Evolutionary conservation across 176 grass and related monocot genomes (phyloP).

Genomic region (Raddia guianensis): DNA sequence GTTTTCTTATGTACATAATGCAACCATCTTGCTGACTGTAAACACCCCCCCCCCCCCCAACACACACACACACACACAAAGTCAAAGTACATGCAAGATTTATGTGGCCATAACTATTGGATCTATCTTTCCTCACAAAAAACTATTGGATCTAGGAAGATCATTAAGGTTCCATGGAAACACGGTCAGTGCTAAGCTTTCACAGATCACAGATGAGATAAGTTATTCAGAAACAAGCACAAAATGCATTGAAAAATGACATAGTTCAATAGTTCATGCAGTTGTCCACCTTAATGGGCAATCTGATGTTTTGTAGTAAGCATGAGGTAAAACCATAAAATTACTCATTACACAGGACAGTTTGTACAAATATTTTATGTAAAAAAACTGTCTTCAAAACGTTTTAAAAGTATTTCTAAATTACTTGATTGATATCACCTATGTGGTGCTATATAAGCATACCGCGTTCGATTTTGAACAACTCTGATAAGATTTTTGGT

Average conservation of each 20-base stretch:
- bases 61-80: background rate
- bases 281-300: background rate
- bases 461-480: background rate
- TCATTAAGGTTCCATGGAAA: too few species aligned
- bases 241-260: too few species aligned
- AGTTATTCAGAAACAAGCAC: too few species aligned
- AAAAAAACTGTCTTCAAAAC: background rate
- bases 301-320: too few species aligned
- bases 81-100: background rate
- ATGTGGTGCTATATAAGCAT: background rate
- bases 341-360: background rate
- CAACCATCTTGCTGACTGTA: background rate
- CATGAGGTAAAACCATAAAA: too few species aligned
- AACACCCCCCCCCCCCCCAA: background rate
- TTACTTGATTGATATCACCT: conserved; percentile 10
- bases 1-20: background rate
- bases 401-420: background rate
- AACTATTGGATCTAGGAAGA: too few species aligned
- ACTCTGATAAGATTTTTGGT: background rate
- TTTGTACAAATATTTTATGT: background rate
- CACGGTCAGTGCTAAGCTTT: too few species aligned
- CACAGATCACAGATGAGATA: too few species aligned
- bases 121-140: background rate
- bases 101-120: background rate
- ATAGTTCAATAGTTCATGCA: background rate